Evolutionary conservation across 2,329 filamentous ascomycete species (phyloP).

Genomic region (Colletotrichum camelliae): DNA sequence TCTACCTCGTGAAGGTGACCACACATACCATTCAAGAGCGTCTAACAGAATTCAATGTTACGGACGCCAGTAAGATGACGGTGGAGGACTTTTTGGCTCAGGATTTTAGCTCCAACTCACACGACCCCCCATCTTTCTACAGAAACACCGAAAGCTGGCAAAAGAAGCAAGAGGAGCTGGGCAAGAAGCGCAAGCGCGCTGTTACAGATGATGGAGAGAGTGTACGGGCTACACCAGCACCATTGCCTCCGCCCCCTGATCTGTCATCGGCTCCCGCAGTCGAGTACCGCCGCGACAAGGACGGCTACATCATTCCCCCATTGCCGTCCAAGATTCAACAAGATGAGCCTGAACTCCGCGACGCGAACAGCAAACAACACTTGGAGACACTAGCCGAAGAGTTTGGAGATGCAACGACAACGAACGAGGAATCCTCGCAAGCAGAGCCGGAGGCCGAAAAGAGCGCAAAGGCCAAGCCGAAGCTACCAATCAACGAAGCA

Average conservation of each 20-base stretch:
- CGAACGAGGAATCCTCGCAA: not conserved
- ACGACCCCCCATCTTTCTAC: constrained; percentile 86
- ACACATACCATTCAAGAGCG: constrained; percentile 92
- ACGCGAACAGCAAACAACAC: constrained; percentile 10
- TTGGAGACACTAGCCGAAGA: constrained; percentile 18
- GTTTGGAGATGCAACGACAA: constrained; percentile 13
- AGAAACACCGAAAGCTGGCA: constrained; percentile 66
- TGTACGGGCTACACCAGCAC: constrained; percentile 17
- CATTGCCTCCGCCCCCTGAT: constrained; percentile 23
- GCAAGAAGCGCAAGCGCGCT: constrained; percentile 51
- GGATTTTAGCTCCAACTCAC: constrained; percentile 62
- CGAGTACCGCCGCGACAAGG: constrained; percentile 22
- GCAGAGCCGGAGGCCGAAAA: not conserved
- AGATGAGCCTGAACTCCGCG: constrained; percentile 14
- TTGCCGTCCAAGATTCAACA: constrained; percentile 16
- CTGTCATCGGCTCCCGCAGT: constrained; percentile 27
- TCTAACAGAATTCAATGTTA: constrained; percentile 88
- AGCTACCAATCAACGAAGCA: constrained; percentile 64
- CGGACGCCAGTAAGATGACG: constrained; percentile 82
- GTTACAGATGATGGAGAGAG: constrained; percentile 37
- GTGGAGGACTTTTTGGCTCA: constrained; percentile 83
- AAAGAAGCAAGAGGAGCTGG: constrained; percentile 55
- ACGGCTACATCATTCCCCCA: constrained; percentile 23
- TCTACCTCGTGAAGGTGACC: constrained; percentile 98
- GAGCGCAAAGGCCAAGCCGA: constrained; percentile 36